These are phyloP conservation scores for Cercis canadensis DNA, from an alignment of 306 rosid genomes.

Conservation along the genomic window DNA sequence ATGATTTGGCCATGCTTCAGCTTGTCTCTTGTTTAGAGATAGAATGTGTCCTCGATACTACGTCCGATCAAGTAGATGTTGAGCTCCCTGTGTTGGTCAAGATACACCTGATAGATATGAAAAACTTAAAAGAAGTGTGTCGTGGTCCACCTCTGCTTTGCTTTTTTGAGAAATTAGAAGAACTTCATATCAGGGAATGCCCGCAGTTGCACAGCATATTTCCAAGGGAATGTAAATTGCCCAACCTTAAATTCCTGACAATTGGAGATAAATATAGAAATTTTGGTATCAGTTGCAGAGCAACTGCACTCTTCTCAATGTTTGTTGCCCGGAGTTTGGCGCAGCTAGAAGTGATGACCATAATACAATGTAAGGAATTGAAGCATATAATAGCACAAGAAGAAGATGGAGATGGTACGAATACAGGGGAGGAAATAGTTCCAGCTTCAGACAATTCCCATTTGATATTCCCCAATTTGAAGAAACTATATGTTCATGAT, in stretches of 20 bases:
- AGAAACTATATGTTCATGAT: background rate
- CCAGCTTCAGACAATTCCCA: too few relatives aligned
- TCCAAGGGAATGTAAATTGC: background rate
- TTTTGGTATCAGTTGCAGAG: background rate
- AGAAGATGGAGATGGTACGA: background rate
- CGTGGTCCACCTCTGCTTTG: background rate
- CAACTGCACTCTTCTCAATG: constrained; percentile 19
- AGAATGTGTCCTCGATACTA: constrained; percentile 24
- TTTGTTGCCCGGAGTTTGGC: constrained; percentile 8
- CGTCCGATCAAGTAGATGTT: background rate
- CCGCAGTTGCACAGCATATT: constrained; percentile 2
- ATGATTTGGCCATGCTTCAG: constrained; percentile 1
- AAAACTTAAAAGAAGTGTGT: constrained; percentile 15
- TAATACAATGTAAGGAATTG: constrained; percentile 15
- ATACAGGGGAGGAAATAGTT: background rate
- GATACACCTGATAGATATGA: constrained; percentile 5
- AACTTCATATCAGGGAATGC: background rate
- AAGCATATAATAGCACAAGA: constrained; percentile 15
- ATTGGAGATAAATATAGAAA: background rate
- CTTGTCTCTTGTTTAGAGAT: constrained; percentile 22
- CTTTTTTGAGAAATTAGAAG: constrained; percentile 34
- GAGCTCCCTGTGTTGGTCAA: background rate
- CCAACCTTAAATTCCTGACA: constrained; percentile 1
- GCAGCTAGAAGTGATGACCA: constrained; percentile 21
- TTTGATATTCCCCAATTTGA: background rate